Evolutionary conservation across 163 green algal genomes (phyloP), one percentile per base, ranked within the genome.

Genomic region (Scenedesmus sp.): DNA sequence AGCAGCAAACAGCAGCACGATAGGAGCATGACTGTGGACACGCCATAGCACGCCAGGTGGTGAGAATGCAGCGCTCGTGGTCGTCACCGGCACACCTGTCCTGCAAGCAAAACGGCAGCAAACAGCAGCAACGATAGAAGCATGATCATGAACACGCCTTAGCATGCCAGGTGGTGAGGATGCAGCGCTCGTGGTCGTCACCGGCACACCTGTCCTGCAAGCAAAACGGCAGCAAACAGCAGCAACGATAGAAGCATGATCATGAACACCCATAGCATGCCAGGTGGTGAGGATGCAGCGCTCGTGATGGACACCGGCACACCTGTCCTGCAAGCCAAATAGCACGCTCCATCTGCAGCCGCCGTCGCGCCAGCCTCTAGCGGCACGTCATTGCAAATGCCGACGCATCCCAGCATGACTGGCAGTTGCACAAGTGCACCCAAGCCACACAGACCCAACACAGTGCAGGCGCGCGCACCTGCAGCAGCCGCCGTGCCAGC

Each of bases 401-500:
- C 98, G 88, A 99, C 97, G 96, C 99, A 99, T 0, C 97, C 98
- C 88, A 99, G 96, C 92, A 99, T n/a, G 97, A 91, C 97, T 97
- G 26, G n/a, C n/a, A n/a, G n/a, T n/a, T n/a, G n/a, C n/a, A n/a
- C n/a, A n/a, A n/a, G n/a, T n/a, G n/a, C n/a, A n/a, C n/a, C n/a
- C n/a, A n/a, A n/a, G n/a, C n/a, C n/a, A n/a, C n/a, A n/a, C n/a
- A n/a, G n/a, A n/a, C n/a, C n/a, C n/a, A n/a, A n/a, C n/a, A n/a
- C n/a, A n/a, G n/a, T n/a, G n/a, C n/a, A n/a, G n/a, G n/a, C n/a
- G n/a, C n/a, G n/a, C 26, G 37, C 49, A 91, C 86, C 73, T 92
- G 88, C 81, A 92, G 82, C 44, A 92, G 89, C 24, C 97, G 95
- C n/a, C 95, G 89, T 0, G 97, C 95, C 76, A 99, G 97, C 92